These are phyloP conservation scores for Cladophialophora bantiana DNA, from an alignment of 2,329 filamentous ascomycete species.

Conservation along the genomic window DNA sequence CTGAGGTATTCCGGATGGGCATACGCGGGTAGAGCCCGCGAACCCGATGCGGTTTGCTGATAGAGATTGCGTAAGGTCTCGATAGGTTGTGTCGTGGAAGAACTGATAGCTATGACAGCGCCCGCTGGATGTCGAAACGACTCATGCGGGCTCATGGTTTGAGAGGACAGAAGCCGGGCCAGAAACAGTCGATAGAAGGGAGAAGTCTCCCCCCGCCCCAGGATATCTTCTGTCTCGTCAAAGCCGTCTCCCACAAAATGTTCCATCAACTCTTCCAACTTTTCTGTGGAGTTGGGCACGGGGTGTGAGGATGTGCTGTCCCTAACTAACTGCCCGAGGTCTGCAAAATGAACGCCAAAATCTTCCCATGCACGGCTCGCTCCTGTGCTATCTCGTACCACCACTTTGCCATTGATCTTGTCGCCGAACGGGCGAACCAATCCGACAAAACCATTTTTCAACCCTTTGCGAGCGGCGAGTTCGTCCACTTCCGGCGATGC, in stretches of 20 bases:
- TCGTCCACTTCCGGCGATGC: conserved; percentile 86
- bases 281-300: conserved; percentile 29
- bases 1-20: conserved; percentile 90
- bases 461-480: conserved; percentile 81
- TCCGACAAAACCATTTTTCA: conserved; percentile 80
- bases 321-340: conserved; percentile 60
- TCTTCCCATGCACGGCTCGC: conserved; percentile 84
- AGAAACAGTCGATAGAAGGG: conserved; percentile 88
- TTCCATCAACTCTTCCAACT: conserved; percentile 40
- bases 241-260: conserved; percentile 35
- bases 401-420: conserved; percentile 82
- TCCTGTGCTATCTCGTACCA: conserved; percentile 87
- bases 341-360: conserved; percentile 85
- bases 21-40: conserved; percentile 78
- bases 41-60: conserved; percentile 79
- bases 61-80: conserved; percentile 87
- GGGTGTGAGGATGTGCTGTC: conserved; percentile 21
- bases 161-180: conserved; percentile 78
- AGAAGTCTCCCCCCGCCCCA: conserved; percentile 57
- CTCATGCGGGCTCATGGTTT: conserved; percentile 82
- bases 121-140: conserved; percentile 95
- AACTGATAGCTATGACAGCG: conserved; percentile 93
- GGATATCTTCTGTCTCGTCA: conserved; percentile 27
- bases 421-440: conserved; percentile 91
- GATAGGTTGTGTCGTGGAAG: conserved; percentile 80